Evolutionary conservation across 176 grass and related monocot genomes (phyloP), one percentile per base, ranked within the genome.

Genomic region (Oryza meridionalis): DNA sequence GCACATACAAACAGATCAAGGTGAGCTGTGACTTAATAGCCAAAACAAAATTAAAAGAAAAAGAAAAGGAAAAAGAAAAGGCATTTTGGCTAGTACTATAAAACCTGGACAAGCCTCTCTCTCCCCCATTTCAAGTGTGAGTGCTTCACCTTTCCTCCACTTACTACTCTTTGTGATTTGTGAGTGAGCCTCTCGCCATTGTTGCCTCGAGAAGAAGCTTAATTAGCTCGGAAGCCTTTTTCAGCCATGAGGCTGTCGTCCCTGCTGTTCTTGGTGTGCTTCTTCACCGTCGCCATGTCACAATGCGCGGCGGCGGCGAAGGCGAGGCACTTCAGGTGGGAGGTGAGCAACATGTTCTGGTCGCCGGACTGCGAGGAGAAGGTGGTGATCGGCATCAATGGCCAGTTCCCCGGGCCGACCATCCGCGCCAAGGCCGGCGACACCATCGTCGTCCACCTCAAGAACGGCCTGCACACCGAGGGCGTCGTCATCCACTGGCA

Each of bases 401-500:
- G 94, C 19, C 73, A 84, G 81, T 97, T 97, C 70, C 94, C 94
- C 0, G 94, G 94, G 1, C 94, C 94, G 0, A 94, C 91, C 0
- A 90, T 97, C 38, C 85, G 85, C 2, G 91, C 87, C 53, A 84
- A 79, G 24, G 87, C 91, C n/a, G 91, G 94, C 3, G 91, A 97
- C 75, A 92, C 87, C 59, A 76, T 97, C 75, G 62, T 82, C 13
- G 89, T 97, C 35, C 68, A 88, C 87, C 82, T 97, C 46, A 97
- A 92, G 87, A 97, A 97, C 74, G 69, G 44, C 4, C 80, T 97
- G 19, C 87, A 82, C 32, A 97, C 94, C 6, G 94, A 97, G 80
- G 94, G 94, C 21, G 87, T 97, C 6, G 94, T 97, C 67, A 92
- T 97, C 82, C 94, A 97, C 68, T 97, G 94, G 94, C 94, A 97